Evolutionary conservation across 495 filamentous ascomycete species (phyloP).

Genomic region (Penicillium salamii): DNA sequence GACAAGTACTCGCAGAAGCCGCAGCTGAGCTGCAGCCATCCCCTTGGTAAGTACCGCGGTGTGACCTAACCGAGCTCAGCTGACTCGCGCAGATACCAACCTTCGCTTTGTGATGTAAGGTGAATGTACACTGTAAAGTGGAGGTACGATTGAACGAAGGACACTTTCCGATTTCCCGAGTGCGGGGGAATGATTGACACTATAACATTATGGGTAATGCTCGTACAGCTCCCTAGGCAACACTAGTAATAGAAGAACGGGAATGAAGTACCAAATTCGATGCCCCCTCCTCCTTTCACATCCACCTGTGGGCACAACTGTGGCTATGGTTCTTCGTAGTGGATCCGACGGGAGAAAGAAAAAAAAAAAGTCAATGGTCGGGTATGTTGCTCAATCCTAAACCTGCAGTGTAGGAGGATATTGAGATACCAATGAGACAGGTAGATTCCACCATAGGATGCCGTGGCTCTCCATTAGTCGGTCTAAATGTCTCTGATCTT

Average conservation of each 20-base stretch:
- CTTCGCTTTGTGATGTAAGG: slow-evolving; percentile 45
- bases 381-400: neutral
- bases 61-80: slow-evolving; percentile 1
- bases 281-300: neutral
- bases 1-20: slow-evolving; percentile 95
- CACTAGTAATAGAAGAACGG: neutral
- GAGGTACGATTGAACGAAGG: neutral
- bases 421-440: too few species aligned
- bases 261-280: neutral
- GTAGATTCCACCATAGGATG: too few species aligned
- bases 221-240: neutral
- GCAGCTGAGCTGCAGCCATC: slow-evolving; percentile 95
- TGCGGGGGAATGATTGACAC: neutral
- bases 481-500: neutral
- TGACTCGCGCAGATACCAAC: slow-evolving; percentile 37
- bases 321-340: slow-evolving; percentile 6
- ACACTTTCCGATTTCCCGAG: neutral
- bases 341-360: slow-evolving; percentile 3
- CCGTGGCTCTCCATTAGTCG: neutral
- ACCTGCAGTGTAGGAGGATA: neutral
- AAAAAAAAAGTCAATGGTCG: neutral
- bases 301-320: neutral
- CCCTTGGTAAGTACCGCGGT: slow-evolving; percentile 64
- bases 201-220: neutral
- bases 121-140: neutral